Evolutionary conservation across 1,284 basidiomycete species (phyloP), one percentile per base, ranked within the genome.

Genomic region (Apiotrichum brassicae): DNA sequence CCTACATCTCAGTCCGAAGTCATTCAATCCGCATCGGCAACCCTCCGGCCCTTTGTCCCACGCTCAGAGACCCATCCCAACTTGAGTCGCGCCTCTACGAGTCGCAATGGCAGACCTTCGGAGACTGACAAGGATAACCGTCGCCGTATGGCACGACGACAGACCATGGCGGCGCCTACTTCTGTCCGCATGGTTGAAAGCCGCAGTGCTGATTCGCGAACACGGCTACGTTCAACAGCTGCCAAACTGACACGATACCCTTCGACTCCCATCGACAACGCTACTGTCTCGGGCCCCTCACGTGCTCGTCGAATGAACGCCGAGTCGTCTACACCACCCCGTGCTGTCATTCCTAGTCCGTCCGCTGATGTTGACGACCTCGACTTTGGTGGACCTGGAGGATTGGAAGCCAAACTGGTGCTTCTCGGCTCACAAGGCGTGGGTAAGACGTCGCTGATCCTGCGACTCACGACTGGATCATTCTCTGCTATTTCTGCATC

Each of bases 391-490:
- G 65, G 64, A 18, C 60, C 61, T 9, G 63, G 68, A 25, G 65
- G 65, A 1, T 62, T 95, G 68, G 93, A 97, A 78, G 90, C 89
- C 61, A 97, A 97, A 80, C 88, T 97, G 66, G 92, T 97, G 68
- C 82, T 97, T 60, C 89, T 97, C 79, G 93, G 93, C 69, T 92
- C 90, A 67, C 91, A 92, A 68, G 90, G 91, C 83, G 91, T 95
- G 45, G 92, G 92, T 62, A 97, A 95, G 77, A 95, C 94, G 38
- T 92, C 89, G 64, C 81, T 97, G 44, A 82, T 97, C 51, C 82
- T 91, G 64, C 83, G 93, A 50, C 95, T 94, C 75, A 94, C 89
- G 51, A 87, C 91, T 65, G 85, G 91, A 69, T 85, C 80, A 68
- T 95, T 91, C 76, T 84, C 86, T 72, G 85, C 85, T 49, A 85